These are phyloP conservation scores for Soucietia sequanensis DNA, from an alignment of 805 yeast species.

Conservation along the genomic window DNA sequence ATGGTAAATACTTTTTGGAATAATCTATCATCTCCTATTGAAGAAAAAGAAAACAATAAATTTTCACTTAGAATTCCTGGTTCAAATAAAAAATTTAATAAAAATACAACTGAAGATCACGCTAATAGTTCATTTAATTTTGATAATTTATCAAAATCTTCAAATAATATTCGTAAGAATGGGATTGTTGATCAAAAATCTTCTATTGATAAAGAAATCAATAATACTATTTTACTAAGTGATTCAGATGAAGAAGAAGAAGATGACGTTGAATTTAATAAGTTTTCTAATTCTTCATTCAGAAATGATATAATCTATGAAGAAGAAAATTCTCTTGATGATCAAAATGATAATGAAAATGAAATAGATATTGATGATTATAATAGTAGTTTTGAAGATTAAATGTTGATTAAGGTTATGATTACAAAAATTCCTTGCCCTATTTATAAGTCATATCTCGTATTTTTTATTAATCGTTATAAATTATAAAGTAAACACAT, in stretches of 20 bases:
- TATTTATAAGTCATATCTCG: not conserved
- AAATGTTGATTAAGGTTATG: not conserved
- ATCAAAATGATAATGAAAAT: constrained; percentile 10
- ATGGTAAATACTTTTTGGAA: constrained; percentile 23
- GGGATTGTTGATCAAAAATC: constrained; percentile 2
- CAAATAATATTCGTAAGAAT: not conserved
- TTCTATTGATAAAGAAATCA: not conserved
- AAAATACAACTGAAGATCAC: constrained; percentile 10
- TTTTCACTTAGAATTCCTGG: not conserved
- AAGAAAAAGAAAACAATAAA: constrained; percentile 19
- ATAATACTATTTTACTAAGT: not conserved
- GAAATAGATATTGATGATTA: constrained; percentile 15
- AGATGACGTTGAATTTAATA: not conserved
- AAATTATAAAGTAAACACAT: too few relatives aligned
- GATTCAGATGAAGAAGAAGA: constrained; percentile 3
- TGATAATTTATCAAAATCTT: constrained; percentile 16
- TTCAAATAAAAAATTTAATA: not conserved
- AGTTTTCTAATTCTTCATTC: not conserved
- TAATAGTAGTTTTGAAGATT: constrained; percentile 1
- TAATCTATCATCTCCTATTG: constrained; percentile 24
- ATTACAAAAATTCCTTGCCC: not conserved
- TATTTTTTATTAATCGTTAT: too few relatives aligned
- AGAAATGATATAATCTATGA: constrained; percentile 1
- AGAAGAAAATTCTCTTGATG: constrained; percentile 7
- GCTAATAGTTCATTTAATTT: constrained; percentile 27